Base-by-base conservation (phyloP, 352 stramenopile species). In the Globisporangium paddicum region DNA sequence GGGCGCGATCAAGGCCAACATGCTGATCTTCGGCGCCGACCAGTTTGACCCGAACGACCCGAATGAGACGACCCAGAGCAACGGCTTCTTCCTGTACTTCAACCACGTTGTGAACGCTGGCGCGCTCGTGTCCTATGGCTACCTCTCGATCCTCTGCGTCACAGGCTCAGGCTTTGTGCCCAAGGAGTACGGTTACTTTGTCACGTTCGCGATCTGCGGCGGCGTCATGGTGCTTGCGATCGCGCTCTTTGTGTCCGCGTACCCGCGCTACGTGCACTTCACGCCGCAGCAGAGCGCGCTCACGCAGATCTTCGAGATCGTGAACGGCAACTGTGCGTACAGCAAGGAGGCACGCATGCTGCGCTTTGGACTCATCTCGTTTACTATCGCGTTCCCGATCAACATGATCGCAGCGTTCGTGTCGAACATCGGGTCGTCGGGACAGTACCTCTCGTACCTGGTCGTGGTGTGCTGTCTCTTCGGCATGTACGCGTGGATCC, bases 91-190 rank as follows among this genome's bases (percentile, higher is more conserved):
- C 70, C 89, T 74, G 63, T 97, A 91, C 60, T 97, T 97, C 69
- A 96, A 97, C 75, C 91, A 89, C 60, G 80, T 90, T 42, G 93
- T 97, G 62, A 97, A 97, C 64, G 68, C 96, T 46, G 90, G 90
- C 54, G 87, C 90, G 19, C 83, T 96, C 59, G 89, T 97, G 52
- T 95, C 87, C 42, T 97, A 96, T 69, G 89, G 84, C 8, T 93
- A 97, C 54, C 66, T 97, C 2, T 93, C 86, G 14, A 81, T 95
- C 38, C 73, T 97, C 0, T 97, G 85, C 60, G 86, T 97, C 5
- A 74, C 96, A 67, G 90, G 90, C 16, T 78, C 85, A 0, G 77
- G 79, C 0, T 57, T 80, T 1, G 93, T 96, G 30, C 69, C 79
- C 5, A 58, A 73, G 28, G 67, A 93, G 1, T 97, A 94, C 58